Evolutionary conservation across 164 flowering plant genomes (phyloP).

Genomic region (Taxillus chinensis): DNA sequence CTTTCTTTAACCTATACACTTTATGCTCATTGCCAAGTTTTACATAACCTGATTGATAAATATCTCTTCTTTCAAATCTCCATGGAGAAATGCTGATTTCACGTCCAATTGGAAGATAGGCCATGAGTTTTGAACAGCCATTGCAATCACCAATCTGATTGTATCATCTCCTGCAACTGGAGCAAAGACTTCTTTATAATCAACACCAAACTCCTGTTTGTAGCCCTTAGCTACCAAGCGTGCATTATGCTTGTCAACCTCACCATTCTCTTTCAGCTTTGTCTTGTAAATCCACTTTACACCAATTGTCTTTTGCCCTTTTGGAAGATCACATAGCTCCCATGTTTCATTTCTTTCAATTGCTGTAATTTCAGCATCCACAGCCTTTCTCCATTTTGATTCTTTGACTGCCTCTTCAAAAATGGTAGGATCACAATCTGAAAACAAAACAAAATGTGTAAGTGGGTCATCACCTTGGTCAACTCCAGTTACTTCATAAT

Average conservation of each 20-base stretch:
- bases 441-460: neutral
- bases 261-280: neutral
- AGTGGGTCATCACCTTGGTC: neutral
- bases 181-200: neutral
- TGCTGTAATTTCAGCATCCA: neutral
- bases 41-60: neutral
- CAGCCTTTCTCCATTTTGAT: neutral
- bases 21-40: slow-evolving; percentile 1
- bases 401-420: neutral
- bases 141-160: neutral
- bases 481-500: neutral
- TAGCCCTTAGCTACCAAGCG: slow-evolving; percentile 1
- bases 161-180: neutral
- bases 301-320: neutral
- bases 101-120: neutral
- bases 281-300: neutral
- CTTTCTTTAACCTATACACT: neutral
- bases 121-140: neutral
- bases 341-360: neutral
- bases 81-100: neutral
- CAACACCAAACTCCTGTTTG: neutral
- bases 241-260: neutral
- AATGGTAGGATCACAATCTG: neutral
- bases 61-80: neutral
- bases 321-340: neutral